phyloP scores from a whole-genome alignment of 1,284 basidiomycete species.

The Amylostereum chailletii region DNA sequence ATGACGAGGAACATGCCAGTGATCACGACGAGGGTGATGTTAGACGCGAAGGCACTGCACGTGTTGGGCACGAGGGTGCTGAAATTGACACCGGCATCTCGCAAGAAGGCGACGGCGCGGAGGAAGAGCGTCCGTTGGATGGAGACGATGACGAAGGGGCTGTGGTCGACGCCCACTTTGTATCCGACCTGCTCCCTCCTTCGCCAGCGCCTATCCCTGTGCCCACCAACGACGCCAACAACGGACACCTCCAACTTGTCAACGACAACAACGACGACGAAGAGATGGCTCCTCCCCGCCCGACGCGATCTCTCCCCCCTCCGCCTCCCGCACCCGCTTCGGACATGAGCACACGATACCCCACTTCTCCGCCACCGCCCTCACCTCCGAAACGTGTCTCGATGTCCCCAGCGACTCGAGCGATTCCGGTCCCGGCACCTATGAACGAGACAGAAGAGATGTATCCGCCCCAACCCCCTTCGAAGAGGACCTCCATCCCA shows the following conservation, averaged over 20 bases:
- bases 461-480: no score
- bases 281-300: slow-evolving; percentile 23
- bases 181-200: neutral
- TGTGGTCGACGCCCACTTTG: neutral
- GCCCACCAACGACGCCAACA: neutral
- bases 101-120: no score
- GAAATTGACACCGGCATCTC: no score
- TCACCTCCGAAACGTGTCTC: neutral
- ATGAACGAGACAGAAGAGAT: no score
- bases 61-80: no score
- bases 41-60: no score
- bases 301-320: slow-evolving; percentile 20
- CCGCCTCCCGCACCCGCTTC: slow-evolving; percentile 17
- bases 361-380: neutral
- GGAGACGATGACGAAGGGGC: slow-evolving; percentile 1
- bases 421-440: no score
- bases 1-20: no score
- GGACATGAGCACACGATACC: slow-evolving; percentile 18
- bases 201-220: neutral
- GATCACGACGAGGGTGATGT: no score
- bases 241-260: neutral
- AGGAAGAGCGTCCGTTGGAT: neutral
- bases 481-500: no score
- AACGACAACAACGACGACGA: slow-evolving; percentile 12
- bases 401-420: neutral